Base-by-base conservation (phyloP, 306 rosid genomes). In the Adenanthera pavonina region DNA sequence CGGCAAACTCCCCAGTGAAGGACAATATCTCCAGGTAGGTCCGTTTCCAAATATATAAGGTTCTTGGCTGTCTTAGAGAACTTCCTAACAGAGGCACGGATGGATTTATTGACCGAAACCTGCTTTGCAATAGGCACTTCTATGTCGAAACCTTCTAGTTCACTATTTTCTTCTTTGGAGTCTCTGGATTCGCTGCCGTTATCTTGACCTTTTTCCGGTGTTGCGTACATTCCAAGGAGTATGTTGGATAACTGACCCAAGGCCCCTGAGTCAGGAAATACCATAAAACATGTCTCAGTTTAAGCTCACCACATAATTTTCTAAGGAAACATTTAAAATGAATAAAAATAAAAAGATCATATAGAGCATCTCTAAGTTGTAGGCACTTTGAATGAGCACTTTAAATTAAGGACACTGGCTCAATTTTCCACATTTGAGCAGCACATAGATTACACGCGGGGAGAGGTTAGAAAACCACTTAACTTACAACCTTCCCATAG, bases 1-100 rank as follows among this genome's bases (percentile, higher is more conserved):
- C 84, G 82, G 81, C 96, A 91, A 70, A 89, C 97, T 73, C 96
- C 96, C 98, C 98, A 94, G 72, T 94, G 98, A 82, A 94, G 86
- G 60, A 87, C 81, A 74, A 87, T 79, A 81, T 86, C 86, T 77
- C 91, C 94, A 72, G 88, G 92, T 56, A 92, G 79, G 84, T 94
- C 94, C 3, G 92, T 92, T 88, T 94, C 98, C 43, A 94, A 47
- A 82, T 49, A 78, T 44, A 92, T 19, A 77, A 86, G 77, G 81
- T 83, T 84, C 84, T 92, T 87, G 67, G 84, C 83, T 70, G 86
- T 85, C 79, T 91, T 89, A n/a, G 86, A 82, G 81, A 89, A 86
- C 75, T 94, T 88, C 69, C 76, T 85, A 77, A 85, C 73, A 30
- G 91, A 85, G 81, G 91, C 92, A 85, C 78, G 74, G 78, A 87